phyloP scores from a whole-genome alignment of 306 rosid species.

The Dryas alaskensis region DNA sequence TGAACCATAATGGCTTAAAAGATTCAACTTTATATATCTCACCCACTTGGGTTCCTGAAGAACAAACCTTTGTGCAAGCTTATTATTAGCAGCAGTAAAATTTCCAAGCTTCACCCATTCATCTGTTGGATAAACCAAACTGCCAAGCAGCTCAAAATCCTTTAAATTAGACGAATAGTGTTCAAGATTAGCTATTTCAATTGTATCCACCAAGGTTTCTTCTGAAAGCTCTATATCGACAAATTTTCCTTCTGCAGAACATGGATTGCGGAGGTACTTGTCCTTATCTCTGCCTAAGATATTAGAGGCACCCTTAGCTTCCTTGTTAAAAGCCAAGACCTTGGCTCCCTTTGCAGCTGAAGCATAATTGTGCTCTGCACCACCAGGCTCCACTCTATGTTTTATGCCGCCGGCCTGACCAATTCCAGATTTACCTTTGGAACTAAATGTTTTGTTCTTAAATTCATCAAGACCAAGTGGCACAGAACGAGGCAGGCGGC shows the following conservation, averaged over 20 bases:
- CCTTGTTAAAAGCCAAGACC: conserved; percentile 90
- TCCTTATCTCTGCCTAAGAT: conserved; percentile 81
- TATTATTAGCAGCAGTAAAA: conserved; percentile 78
- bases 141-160: conserved; percentile 73
- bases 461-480: conserved; percentile 94
- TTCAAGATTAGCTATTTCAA: conserved; percentile 86
- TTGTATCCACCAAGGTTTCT: conserved; percentile 86
- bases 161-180: conserved; percentile 89
- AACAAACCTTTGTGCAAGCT: conserved; percentile 66
- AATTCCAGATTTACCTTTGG: conserved; percentile 52
- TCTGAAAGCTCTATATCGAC: conserved; percentile 88
- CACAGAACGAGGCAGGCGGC: conserved; percentile 46
- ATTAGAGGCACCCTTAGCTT: conserved; percentile 94
- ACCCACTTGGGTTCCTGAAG: conserved; percentile 93
- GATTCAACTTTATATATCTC: conserved; percentile 84
- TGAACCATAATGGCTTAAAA: conserved; percentile 78
- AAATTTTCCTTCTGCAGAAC: conserved; percentile 83
- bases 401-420: conserved; percentile 55
- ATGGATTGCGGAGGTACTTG: conserved; percentile 90
- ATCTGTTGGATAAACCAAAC: conserved; percentile 85
- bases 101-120: conserved; percentile 80
- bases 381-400: conserved; percentile 89
- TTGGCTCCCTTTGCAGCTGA: conserved; percentile 98
- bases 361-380: conserved; percentile 85
- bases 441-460: conserved; percentile 71